Conservation (phyloP, 495 filamentous ascomycete genomes). For the Penicillium ochrochloron region DNA sequence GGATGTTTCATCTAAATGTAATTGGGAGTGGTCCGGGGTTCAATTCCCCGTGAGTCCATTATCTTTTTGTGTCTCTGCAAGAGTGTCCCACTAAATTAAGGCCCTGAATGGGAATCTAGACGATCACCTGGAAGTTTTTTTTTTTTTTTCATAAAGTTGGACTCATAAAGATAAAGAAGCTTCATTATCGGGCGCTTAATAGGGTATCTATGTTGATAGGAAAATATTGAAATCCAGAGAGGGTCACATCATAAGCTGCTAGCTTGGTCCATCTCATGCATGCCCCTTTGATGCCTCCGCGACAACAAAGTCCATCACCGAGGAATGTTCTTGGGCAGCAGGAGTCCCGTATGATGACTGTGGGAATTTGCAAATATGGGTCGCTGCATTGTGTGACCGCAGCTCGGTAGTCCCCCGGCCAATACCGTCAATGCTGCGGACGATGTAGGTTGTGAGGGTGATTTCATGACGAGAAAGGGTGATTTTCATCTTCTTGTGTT, state of each 20-base stretch:
- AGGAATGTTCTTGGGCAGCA: conserved; percentile 9
- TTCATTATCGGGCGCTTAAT: background rate
- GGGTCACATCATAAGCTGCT: background rate
- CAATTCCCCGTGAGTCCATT: conserved; percentile 58
- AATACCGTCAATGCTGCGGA: conserved; percentile 29
- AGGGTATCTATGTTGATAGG: background rate
- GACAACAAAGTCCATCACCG: conserved; percentile 42
- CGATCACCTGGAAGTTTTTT: background rate
- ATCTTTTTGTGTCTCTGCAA: background rate
- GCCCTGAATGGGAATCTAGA: no score
- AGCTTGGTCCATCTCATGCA: background rate
- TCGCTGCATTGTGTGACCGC: conserved; percentile 12
- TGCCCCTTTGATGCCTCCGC: conserved; percentile 26
- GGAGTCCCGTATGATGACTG: background rate
- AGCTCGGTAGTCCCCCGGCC: conserved; percentile 21
- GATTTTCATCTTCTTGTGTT: conserved; percentile 45
- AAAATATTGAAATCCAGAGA: background rate
- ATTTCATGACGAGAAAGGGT: conserved; percentile 39
- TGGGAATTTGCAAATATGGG: conserved; percentile 35
- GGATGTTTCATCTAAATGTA: background rate
- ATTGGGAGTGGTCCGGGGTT: conserved; percentile 59
- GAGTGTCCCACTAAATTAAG: no score
- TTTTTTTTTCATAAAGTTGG: background rate
- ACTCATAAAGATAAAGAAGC: background rate
- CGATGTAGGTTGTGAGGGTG: conserved; percentile 31